Evolutionary conservation across 257 asterid species (phyloP).

Genomic region (Penstemon davidsonii): DNA sequence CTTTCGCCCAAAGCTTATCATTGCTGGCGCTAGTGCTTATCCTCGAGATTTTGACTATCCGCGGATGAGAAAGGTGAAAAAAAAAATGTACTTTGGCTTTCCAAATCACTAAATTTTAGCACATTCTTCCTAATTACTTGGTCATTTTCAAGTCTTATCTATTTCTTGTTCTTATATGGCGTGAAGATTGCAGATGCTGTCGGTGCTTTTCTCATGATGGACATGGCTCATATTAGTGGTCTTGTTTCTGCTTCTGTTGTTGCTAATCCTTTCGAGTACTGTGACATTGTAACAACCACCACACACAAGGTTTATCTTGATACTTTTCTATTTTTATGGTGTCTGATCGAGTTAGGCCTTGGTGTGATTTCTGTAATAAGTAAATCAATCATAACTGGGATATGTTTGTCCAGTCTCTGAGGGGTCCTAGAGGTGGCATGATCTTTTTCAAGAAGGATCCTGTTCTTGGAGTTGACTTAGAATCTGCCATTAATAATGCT

Average conservation of each 20-base stretch:
- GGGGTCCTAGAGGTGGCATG: slow-evolving; percentile 99
- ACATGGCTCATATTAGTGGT: slow-evolving; percentile 97
- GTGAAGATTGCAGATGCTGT: slow-evolving; percentile 85
- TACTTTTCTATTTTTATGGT: slow-evolving; percentile 1
- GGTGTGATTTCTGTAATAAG: background rate
- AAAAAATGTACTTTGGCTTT: background rate
- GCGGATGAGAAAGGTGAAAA: slow-evolving; percentile 77
- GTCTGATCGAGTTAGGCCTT: background rate
- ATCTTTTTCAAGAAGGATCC: slow-evolving; percentile 94
- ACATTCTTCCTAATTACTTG: background rate
- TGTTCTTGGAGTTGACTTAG: slow-evolving; percentile 75
- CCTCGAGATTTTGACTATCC: slow-evolving; percentile 93
- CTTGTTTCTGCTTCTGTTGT: slow-evolving; percentile 94
- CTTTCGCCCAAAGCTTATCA: slow-evolving; percentile 90
- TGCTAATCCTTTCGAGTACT: slow-evolving; percentile 87
- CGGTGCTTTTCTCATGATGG: slow-evolving; percentile 98
- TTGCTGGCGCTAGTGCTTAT: slow-evolving; percentile 97
- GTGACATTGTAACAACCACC: slow-evolving; percentile 95
- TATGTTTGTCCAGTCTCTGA: slow-evolving; percentile 63
- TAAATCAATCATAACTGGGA: slow-evolving; percentile 21
- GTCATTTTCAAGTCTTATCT: slow-evolving; percentile 22
- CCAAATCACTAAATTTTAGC: background rate
- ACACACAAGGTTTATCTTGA: slow-evolving; percentile 73
- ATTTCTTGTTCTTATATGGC: background rate
- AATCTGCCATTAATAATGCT: slow-evolving; percentile 85